Evolutionary conservation across 176 grass and related monocot species (phyloP), one percentile per base, ranked within the genome.

Genomic region (Carex scoparia): DNA sequence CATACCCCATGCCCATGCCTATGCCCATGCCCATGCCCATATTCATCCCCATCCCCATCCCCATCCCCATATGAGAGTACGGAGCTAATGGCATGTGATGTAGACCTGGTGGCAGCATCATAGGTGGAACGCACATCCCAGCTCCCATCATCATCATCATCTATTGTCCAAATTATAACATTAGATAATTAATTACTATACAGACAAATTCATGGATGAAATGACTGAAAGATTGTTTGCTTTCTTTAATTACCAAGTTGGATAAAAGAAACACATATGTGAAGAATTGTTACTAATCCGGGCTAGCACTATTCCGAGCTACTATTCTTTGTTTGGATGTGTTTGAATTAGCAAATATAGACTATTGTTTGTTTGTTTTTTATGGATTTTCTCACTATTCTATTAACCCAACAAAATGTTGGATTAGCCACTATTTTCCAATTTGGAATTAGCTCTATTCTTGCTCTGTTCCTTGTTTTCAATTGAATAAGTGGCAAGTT

Each of bases 31-130:
- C 16, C 79, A 76, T 76, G 11, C 63, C 2, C 35, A 67, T 46
- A 19, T 62, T 42, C 28, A 63, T 63, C 4, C 5, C 5, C 38
- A 40, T 40, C 7, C 80, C 80, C 35, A 81, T 63, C 12, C 79
- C 48, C 49, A 79, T 57, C 49, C 12, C 58, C 79, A 67, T 83
- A 11, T 83, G 81, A 56, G 46, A 13, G 81, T 65, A 83, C 0
- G 81, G 11, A 54, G 44, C 14, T 18, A 67, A 31, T 83, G 62
- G 33, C 61, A 83, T 83, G 81, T 69, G 81, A 83, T 68, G 81
- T 10, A 83, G 33, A 32, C 81, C 81, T 48, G 81, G 81, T 31
- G 81, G 61, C 27, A 83, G 10, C 81, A 83, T 83, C n/a, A 83
- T 67, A 4, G 79, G 79, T 4, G 80, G 61, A 33, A 67, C 67